These are phyloP conservation scores for Clarireedia monteithiana DNA, from an alignment of 2,329 filamentous ascomycete genomes.

Conservation along the genomic window DNA sequence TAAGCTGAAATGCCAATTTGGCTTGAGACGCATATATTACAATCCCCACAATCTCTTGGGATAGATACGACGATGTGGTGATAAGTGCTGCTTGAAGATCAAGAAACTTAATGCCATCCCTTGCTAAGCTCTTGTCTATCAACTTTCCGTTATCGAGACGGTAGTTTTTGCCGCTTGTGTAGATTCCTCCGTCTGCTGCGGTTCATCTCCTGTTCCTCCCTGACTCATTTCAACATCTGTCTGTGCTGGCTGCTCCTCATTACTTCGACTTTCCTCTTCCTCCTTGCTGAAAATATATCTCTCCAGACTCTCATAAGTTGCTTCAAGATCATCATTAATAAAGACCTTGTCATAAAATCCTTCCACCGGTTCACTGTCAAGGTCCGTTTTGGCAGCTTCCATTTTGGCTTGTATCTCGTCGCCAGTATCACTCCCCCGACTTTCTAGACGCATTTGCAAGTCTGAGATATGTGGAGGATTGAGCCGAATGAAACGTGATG, in stretches of 20 bases:
- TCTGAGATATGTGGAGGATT: slow-evolving; percentile 34
- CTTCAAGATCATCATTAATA: slow-evolving; percentile 43
- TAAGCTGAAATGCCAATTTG: no score
- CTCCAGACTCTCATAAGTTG: slow-evolving; percentile 41
- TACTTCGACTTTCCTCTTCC: slow-evolving; percentile 5
- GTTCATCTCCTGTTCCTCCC: background rate
- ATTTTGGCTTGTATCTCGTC: slow-evolving; percentile 40
- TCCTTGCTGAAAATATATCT: slow-evolving; percentile 37
- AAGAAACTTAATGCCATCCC: no score
- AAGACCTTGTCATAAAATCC: slow-evolving; percentile 45
- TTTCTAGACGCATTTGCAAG: slow-evolving; percentile 36
- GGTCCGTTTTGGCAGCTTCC: slow-evolving; percentile 32
- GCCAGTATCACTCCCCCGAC: slow-evolving; percentile 36
- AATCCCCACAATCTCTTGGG: no score
- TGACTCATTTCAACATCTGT: background rate
- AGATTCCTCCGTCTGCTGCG: background rate
- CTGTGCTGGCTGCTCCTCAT: background rate
- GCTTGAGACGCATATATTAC: no score
- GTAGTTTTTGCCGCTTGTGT: slow-evolving; percentile 30
- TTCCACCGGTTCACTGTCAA: slow-evolving; percentile 38
- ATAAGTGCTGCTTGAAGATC: no score
- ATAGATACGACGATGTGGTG: no score
- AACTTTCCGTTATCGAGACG: no score
- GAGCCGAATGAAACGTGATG: slow-evolving; percentile 48
- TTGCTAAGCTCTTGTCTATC: no score